phyloP scores from a whole-genome alignment of 495 filamentous ascomycete species.

The Aspergillus biplanus region DNA sequence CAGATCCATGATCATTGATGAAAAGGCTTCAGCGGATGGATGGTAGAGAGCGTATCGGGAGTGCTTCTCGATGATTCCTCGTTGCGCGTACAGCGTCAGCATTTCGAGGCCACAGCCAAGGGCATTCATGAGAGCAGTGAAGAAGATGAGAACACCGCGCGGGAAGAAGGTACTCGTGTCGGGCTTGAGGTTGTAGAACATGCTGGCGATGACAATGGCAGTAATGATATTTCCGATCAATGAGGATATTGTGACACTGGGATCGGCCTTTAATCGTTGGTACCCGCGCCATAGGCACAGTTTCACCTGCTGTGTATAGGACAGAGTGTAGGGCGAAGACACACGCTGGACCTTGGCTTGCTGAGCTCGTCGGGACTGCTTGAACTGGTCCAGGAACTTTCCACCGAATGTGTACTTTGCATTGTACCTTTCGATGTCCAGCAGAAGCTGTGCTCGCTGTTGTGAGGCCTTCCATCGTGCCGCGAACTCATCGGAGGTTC shows the following conservation, averaged over 20 bases:
- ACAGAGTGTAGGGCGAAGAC: constrained; percentile 42
- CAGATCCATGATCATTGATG: constrained; percentile 59
- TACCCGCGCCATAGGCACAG: constrained; percentile 48
- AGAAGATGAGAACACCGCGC: constrained; percentile 54
- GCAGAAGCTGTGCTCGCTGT: constrained; percentile 44
- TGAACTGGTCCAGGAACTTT: constrained; percentile 23
- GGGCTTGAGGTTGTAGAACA: constrained; percentile 72
- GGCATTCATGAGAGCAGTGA: constrained; percentile 33
- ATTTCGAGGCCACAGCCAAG: constrained; percentile 74
- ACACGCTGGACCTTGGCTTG: constrained; percentile 21
- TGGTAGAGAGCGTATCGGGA: constrained; percentile 63
- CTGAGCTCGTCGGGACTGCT: constrained; percentile 18
- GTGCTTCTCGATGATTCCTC: constrained; percentile 67
- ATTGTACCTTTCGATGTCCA: constrained; percentile 51
- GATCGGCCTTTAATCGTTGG: constrained; percentile 64
- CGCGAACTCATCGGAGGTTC: constrained; percentile 67
- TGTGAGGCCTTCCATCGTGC: constrained; percentile 52
- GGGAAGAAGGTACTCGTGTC: constrained; percentile 70
- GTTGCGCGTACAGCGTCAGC: constrained; percentile 55
- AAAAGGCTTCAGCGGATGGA: constrained; percentile 58
- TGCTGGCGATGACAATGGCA: constrained; percentile 73
- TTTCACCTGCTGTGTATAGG: constrained; percentile 38
- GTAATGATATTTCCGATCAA: constrained; percentile 72
- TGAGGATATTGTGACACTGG: constrained; percentile 63
- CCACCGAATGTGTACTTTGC: constrained; percentile 29